Base-by-base conservation (phyloP, 176 grass and related monocot species). In the Chloris gayana region DNA sequence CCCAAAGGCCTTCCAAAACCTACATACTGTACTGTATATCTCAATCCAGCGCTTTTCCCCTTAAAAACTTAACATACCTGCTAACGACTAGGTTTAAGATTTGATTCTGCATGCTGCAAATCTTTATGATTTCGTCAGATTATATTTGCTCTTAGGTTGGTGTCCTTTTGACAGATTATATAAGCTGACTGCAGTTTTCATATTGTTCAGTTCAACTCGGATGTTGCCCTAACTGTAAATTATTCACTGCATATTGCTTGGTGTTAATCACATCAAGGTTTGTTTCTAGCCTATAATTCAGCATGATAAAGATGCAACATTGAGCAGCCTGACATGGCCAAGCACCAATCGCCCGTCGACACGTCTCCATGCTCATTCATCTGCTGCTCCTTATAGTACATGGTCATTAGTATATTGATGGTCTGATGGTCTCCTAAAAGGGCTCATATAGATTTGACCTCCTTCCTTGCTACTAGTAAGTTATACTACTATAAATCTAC, bases 381-480 rank as follows among this genome's bases (percentile, higher is more conserved):
- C 64, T 49, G 22, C 54, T 38, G 63, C 8, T 50, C 53, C 50
- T 63, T 22, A 75, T 22, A 75, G 51, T 62, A 73, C 78, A 61
- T 42, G 31, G 1, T 51, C 32, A 68, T 76, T 76, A 69, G 63
- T 50, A 12, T 81, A 49, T 13, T 67, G 77, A 69, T 46, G 53
- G 85, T 80, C 77, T 67, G 77, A 69, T 46, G 53, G 85, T 80
- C 77, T 86, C 70, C 85, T 75, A 8, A 37, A 31, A 62, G 72
- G 54, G 54, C 78, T 82, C 64, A 70, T 51, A 47, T 59, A 65
- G 74, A 83, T 78, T 60, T 83, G 80, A 88, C 74, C 80, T 78
- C 47, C n/a, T 42, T 78, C 80, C 67, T 67, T 64, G 37, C 42
- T 47, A 12, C 25, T 19, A 46, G 3, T 15, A 15, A 18, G 14